Conservation (phyloP, 1,284 basidiomycete species). For the Irpex sp. region DNA sequence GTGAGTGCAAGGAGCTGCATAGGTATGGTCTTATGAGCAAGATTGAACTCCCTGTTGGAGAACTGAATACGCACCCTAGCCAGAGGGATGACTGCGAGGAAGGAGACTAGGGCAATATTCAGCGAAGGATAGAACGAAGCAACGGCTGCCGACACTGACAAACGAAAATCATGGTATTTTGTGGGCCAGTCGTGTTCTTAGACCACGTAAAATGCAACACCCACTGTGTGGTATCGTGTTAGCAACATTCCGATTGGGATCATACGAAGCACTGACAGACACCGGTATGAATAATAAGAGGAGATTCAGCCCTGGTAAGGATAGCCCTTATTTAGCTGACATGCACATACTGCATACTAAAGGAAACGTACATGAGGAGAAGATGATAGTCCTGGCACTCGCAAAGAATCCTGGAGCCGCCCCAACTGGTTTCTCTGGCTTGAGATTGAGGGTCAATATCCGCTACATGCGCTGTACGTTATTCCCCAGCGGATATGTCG, state of each 20-base stretch:
- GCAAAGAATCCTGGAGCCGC: conserved; percentile 36
- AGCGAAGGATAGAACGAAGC: not conserved
- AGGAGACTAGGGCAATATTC: conserved; percentile 47
- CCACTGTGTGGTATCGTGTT: conserved; percentile 48
- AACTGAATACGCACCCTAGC: conserved; percentile 52
- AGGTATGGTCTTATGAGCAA: not conserved
- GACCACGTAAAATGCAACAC: conserved; percentile 58
- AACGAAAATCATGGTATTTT: conserved; percentile 65
- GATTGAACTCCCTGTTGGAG: not conserved
- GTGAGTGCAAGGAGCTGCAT: conserved; percentile 76
- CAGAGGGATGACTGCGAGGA: conserved; percentile 70
- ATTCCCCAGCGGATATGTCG: not conserved
- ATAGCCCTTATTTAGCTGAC: not conserved
- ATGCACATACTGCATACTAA: not conserved
- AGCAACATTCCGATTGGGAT: not conserved
- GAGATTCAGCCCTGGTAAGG: conserved; percentile 55
- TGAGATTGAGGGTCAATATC: conserved; percentile 9
- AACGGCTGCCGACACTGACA: conserved; percentile 40
- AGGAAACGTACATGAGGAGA: conserved; percentile 46
- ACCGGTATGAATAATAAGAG: conserved; percentile 66
- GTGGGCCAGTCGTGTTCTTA: conserved; percentile 33
- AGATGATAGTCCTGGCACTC: conserved; percentile 47
- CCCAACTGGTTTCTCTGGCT: conserved; percentile 29
- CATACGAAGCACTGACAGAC: conserved; percentile 43
- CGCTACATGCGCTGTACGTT: not conserved